Percentiles rank a stretch among this genome's conserved stretches.
Evolutionary conservation across 306 rosid genomes (phyloP).

Genomic region (Canavalia gladiata): DNA sequence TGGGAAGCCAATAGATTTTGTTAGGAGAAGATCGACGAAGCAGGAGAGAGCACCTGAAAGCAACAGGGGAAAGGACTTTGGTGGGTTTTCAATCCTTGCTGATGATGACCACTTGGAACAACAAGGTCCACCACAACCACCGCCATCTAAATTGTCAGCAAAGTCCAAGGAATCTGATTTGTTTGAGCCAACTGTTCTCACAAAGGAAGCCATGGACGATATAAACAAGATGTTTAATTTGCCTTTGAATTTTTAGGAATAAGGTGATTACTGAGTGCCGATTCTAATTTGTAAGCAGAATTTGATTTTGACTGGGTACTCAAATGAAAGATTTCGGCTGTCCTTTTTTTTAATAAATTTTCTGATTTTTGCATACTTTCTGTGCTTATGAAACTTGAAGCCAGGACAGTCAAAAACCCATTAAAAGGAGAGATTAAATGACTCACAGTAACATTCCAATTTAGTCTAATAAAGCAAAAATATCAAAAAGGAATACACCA

Average conservation of each 20-base stretch:
- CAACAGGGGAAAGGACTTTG: constrained; percentile 53
- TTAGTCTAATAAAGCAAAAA: constrained; percentile 38
- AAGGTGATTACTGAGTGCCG: constrained; percentile 32
- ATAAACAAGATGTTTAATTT: constrained; percentile 88
- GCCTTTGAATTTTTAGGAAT: constrained; percentile 77
- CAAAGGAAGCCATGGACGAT: constrained; percentile 89
- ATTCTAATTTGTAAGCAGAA: constrained; percentile 38
- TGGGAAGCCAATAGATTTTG: constrained; percentile 92
- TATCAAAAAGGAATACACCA: constrained; percentile 10
- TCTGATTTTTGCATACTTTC: not conserved
- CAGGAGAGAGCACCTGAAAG: constrained; percentile 62
- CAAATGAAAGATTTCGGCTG: constrained; percentile 38
- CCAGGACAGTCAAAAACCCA: not conserved
- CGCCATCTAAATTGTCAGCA: constrained; percentile 48
- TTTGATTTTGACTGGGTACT: constrained; percentile 46
- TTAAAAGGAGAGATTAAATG: not conserved
- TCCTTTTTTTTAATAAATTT: constrained; percentile 6
- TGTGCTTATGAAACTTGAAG: not conserved
- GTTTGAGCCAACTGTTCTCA: constrained; percentile 82
- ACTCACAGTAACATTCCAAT: constrained; percentile 36
- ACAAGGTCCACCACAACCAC: constrained; percentile 47
- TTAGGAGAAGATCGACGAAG: constrained; percentile 68
- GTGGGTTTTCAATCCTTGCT: constrained; percentile 84
- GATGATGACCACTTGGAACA: constrained; percentile 71
- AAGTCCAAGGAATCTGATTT: constrained; percentile 66